A percentile compares a stretch with the other conserved stretches of the same genome.
Evolutionary conservation across 2,329 filamentous ascomycete genomes (phyloP).

Genomic region (Trichoderma aggressivum): DNA sequence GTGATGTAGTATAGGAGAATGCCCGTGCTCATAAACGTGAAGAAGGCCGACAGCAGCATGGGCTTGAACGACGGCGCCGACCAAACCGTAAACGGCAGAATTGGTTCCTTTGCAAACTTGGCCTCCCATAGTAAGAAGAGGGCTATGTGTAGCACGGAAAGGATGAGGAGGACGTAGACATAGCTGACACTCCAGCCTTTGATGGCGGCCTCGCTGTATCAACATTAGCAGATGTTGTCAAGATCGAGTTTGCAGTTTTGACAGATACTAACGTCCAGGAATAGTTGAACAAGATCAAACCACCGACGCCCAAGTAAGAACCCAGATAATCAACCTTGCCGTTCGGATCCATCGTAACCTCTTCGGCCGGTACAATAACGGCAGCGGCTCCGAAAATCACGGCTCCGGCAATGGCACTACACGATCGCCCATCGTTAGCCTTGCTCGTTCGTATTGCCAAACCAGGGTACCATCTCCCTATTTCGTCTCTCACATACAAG

Average conservation of each 20-base stretch:
- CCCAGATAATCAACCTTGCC: constrained; percentile 8
- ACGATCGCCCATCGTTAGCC: not conserved
- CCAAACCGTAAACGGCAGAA: not conserved
- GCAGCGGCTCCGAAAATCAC: not conserved
- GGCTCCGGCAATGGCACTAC: not conserved
- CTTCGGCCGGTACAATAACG: not conserved
- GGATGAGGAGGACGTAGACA: not conserved
- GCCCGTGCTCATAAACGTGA: constrained; percentile 7
- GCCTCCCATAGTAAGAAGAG: constrained; percentile 7
- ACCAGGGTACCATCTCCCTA: not conserved
- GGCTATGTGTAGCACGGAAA: not conserved
- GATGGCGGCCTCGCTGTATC: not conserved
- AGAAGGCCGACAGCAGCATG: constrained; percentile 7
- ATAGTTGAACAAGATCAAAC: constrained; percentile 9
- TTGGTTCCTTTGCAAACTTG: not conserved
- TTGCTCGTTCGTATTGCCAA: not conserved
- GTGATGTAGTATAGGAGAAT: constrained; percentile 7
- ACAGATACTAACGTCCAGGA: constrained; percentile 1
- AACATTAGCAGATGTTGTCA: not conserved
- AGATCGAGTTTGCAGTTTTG: not conserved
- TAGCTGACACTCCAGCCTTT: constrained; percentile 4
- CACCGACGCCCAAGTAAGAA: constrained; percentile 3
- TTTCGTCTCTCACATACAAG: not conserved
- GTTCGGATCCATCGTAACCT: constrained; percentile 7
- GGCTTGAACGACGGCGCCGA: constrained; percentile 8